Base-by-base conservation (phyloP, 805 yeast genomes). In the Zygosaccharomyces siamensis region DNA sequence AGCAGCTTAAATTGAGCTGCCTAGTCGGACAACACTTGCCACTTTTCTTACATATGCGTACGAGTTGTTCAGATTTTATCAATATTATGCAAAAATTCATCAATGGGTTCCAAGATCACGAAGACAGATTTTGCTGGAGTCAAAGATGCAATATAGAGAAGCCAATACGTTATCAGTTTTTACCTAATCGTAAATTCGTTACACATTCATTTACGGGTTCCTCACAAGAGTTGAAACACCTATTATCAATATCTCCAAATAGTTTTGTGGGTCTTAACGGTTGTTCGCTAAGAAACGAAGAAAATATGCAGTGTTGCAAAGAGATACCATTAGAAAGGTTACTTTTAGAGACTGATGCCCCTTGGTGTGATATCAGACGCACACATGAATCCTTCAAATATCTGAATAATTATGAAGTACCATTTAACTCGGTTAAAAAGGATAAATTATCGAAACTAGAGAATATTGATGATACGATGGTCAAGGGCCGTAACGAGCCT, bases 191-290 rank as follows among this genome's bases (percentile, higher is more conserved):
- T 31, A 76, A 79, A 36, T 92, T 93, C n/a, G 92, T 93, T 5
- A 92, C 93, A 1, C 99, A 93, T 66, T 90, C 98, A 1, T 93
- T 92, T 66, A 92, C 99, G 0, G 99, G 97, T 2, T 73, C 89
- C 0, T 48, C 64, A 12, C 77, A 72, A 4, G 97, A 93, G 54
- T 66, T 89, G 53, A 57, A 73, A 5, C 72, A 73, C 45, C 60
- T 89, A 24, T 64, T 90, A 18, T 69, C 69, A 0, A 64, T 79
- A 43, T 57, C 67, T 4, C 51, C 55, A 8, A 63, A 66, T 43
- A 56, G 60, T 42, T 86, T 73, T 55, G 78, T 93, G 45, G 89
- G 98, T 37, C 73, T 93, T 51, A 93, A 93, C 65, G 99, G 99
- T 3, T 93, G 98, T 61, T 89, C 98, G 1, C 75, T 93, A 55